Evolutionary conservation across 805 yeast genomes (phyloP), one percentile per base, ranked within the genome.

Genomic region (Starmerella bacillaris): DNA sequence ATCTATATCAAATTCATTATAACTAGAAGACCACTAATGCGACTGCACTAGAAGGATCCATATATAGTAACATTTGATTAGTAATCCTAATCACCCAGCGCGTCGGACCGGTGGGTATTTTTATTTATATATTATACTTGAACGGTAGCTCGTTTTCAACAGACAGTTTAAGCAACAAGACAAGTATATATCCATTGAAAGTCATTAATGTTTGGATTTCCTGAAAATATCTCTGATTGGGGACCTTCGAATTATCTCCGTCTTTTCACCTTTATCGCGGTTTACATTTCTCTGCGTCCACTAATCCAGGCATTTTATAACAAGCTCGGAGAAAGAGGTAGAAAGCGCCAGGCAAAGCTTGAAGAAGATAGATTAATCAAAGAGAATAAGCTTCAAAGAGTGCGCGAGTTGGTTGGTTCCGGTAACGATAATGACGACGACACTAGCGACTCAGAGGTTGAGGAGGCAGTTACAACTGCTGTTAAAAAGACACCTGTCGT

Each of bases 201-300:
- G 11, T 6, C 11, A 30, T 24, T 33, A 11, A 46, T 53, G 51
- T 50, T 50, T 37, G 58, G 58, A 16, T 53, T 54, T 34, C 58
- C 58, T 1, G 48, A 47, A 21, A 31, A 36, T 7, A 21, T 51
- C 27, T 24, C 44, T 27, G 49, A 52, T 27, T 54, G 50, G 41
- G 39, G 38, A n/a, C 35, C 46, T 20, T 46, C 43, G 33, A 50
- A 55, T 33, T 54, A 49, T 33, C 42, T 55, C 15, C 53, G 59
- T 4, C 37, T 55, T 21, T 43, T 49, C 21, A 33, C 51, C 11
- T 44, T 54, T 24, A 34, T 54, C 21, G 40, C 51, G 24, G 45
- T 40, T 19, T 55, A 55, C 37, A 24, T 54, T 22, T 32, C 52
- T 9, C 30, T 53, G 14, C 49, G 58, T 7, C 59, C 59, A 3